These are phyloP conservation scores for Tulasnella sp. DNA, from an alignment of 768 basidiomycete species.

Conservation along the genomic window DNA sequence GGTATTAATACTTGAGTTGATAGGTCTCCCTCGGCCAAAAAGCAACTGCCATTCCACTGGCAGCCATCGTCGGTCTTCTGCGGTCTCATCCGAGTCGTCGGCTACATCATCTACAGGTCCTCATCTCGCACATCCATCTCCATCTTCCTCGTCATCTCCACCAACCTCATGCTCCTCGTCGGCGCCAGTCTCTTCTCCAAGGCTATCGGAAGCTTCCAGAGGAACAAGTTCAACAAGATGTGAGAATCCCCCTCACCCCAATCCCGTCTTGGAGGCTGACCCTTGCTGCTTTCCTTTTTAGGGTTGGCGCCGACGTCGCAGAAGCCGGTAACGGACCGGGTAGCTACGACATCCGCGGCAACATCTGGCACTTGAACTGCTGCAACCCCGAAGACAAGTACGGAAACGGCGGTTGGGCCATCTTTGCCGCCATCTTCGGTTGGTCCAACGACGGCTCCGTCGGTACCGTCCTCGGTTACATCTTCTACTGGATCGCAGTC, in stretches of 20 bases:
- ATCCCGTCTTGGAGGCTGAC: not conserved
- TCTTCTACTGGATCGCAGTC: slow-evolving; percentile 87
- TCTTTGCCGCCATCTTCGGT: slow-evolving; percentile 80
- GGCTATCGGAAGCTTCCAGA: slow-evolving; percentile 63
- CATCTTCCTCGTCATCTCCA: slow-evolving; percentile 86
- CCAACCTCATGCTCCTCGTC: slow-evolving; percentile 85
- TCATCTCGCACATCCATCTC: slow-evolving; percentile 71
- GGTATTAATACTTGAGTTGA: too few species aligned
- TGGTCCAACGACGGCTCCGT: slow-evolving; percentile 82
- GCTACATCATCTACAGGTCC: slow-evolving; percentile 71
- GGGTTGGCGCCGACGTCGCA: slow-evolving; percentile 58
- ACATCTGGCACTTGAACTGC: slow-evolving; percentile 82
- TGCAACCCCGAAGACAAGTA: slow-evolving; percentile 61
- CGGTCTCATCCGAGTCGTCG: slow-evolving; percentile 65
- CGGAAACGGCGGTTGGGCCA: slow-evolving; percentile 54
- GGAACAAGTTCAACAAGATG: slow-evolving; percentile 54
- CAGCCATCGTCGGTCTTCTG: slow-evolving; percentile 81
- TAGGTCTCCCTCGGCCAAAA: slow-evolving; percentile 71
- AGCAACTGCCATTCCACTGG: slow-evolving; percentile 81
- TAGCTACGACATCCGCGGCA: slow-evolving; percentile 68
- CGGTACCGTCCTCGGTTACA: slow-evolving; percentile 74
- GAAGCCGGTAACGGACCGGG: slow-evolving; percentile 63
- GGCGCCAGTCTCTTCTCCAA: slow-evolving; percentile 89
- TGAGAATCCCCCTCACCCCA: slow-evolving; percentile 25
- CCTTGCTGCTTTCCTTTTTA: not conserved